phyloP scores from a whole-genome alignment of 192 early-diverging fungal genomes.

The Diversispora epigaea region DNA sequence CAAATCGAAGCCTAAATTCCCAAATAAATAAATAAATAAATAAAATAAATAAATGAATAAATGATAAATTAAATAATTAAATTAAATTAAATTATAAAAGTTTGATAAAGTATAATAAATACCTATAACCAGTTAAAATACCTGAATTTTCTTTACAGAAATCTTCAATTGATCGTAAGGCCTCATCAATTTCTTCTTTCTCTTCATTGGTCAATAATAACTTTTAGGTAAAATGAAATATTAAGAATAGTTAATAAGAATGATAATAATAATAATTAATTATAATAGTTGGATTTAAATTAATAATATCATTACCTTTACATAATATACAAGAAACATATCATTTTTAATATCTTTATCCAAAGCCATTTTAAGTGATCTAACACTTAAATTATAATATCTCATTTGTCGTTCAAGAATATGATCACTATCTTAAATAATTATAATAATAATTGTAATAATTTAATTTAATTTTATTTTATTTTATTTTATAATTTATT shows the following conservation, averaged over 20 bases:
- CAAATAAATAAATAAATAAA: neutral
- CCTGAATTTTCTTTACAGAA: slow-evolving; percentile 1
- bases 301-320: slow-evolving; percentile 5
- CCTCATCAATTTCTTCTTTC: neutral
- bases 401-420: neutral
- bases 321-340: slow-evolving; percentile 9
- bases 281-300: neutral
- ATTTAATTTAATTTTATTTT: neutral
- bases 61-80: neutral
- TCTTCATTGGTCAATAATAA: neutral
- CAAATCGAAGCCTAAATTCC: slow-evolving; percentile 13
- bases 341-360: slow-evolving; percentile 24
- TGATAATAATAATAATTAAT: no score
- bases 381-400: slow-evolving; percentile 11
- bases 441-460: neutral
- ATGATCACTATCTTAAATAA: neutral
- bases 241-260: neutral
- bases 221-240: neutral
- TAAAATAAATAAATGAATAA: neutral
- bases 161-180: neutral
- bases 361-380: neutral
- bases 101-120: neutral
- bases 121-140: slow-evolving; percentile 2
- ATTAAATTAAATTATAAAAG: neutral
- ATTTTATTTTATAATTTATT: neutral